Percentiles rank a stretch among this genome's conserved stretches.
Conservation (phyloP, 371 early-diverging fungal species). For the Rhizopus microsporus region DNA sequence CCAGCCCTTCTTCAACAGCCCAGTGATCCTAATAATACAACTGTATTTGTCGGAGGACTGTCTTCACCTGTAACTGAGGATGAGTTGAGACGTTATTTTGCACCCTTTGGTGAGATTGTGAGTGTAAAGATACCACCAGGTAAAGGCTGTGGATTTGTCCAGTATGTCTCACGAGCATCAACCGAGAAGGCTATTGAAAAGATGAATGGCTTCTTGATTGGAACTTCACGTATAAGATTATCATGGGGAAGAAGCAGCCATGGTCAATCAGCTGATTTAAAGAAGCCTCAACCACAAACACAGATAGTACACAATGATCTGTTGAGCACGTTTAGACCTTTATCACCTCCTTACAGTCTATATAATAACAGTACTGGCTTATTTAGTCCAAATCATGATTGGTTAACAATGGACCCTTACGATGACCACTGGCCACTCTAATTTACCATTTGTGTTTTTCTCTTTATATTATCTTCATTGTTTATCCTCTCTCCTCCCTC, state of each 20-base stretch:
- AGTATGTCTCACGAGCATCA: slow-evolving; percentile 75
- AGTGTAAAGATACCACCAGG: slow-evolving; percentile 92
- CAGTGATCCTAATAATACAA: slow-evolving; percentile 88
- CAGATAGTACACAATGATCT: background rate
- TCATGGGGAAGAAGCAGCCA: slow-evolving; percentile 78
- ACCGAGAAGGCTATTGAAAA: slow-evolving; percentile 88
- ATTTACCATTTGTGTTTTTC: background rate
- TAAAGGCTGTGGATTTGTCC: slow-evolving; percentile 94
- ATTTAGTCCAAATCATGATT: background rate
- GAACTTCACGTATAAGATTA: slow-evolving; percentile 80
- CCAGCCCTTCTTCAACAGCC: slow-evolving; percentile 46
- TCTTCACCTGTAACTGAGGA: slow-evolving; percentile 79
- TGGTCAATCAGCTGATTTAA: background rate
- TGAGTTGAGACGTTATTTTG: slow-evolving; percentile 77
- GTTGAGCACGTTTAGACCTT: background rate
- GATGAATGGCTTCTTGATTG: slow-evolving; percentile 85
- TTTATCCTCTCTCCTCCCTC: no score
- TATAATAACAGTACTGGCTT: background rate
- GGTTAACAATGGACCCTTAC: background rate
- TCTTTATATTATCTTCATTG: no score
- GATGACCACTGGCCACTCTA: background rate
- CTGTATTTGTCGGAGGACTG: slow-evolving; percentile 94
- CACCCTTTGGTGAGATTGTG: slow-evolving; percentile 84
- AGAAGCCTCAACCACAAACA: background rate
- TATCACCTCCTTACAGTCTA: background rate